Evolutionary conservation across 192 early-diverging fungal species (phyloP).

Genomic region (Cetraspora pellucida): DNA sequence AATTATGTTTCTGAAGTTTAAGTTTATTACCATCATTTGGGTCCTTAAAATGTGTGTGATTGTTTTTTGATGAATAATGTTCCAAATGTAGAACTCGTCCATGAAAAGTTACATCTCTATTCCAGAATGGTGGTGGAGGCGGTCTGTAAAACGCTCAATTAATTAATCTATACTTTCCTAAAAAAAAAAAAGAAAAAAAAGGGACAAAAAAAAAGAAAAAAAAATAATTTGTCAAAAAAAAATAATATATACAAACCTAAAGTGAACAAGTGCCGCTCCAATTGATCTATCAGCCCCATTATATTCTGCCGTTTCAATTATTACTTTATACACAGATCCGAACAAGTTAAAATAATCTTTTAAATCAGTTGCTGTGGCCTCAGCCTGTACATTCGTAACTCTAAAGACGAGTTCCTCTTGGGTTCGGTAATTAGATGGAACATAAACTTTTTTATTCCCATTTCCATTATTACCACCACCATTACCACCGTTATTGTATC

Average conservation of each 20-base stretch:
- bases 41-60: not conserved
- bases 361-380: constrained; percentile 13
- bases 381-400: constrained; percentile 23
- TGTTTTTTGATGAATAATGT: not conserved
- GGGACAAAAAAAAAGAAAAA: constrained; percentile 10
- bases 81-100: constrained; percentile 33
- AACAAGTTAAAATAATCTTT: constrained; percentile 25
- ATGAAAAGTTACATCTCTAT: constrained; percentile 27
- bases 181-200: not conserved
- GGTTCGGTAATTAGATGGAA: not conserved
- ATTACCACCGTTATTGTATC: too few relatives aligned
- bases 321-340: constrained; percentile 34
- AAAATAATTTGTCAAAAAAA: not conserved
- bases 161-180: not conserved
- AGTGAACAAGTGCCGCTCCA: constrained; percentile 23
- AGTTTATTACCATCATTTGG: not conserved
- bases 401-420: constrained; percentile 8
- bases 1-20: not conserved
- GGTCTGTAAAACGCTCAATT: not conserved
- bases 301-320: constrained; percentile 30
- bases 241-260: constrained; percentile 11
- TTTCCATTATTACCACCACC: not conserved
- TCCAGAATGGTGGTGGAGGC: not conserved
- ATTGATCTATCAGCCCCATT: not conserved
- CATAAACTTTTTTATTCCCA: not conserved